Evolutionary conservation across 1,284 basidiomycete genomes (phyloP).

Genomic region (Sporisorium graminicola): DNA sequence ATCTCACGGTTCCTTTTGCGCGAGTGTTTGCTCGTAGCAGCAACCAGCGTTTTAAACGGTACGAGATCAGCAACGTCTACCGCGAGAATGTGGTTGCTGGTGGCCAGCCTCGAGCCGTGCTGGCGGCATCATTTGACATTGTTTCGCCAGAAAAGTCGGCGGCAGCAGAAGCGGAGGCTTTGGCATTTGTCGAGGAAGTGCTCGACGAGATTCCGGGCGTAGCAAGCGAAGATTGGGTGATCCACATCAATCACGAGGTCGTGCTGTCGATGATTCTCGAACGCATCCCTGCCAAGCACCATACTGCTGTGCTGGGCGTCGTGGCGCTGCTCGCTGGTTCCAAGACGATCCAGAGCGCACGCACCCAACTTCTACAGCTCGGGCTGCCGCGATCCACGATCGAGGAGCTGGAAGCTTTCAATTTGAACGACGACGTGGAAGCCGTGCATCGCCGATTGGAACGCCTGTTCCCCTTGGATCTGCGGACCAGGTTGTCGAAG

Average conservation of each 20-base stretch:
- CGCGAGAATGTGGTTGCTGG: constrained; percentile 69
- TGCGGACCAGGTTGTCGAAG: constrained; percentile 58
- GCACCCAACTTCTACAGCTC: constrained; percentile 55
- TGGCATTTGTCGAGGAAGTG: constrained; percentile 65
- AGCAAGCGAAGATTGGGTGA: constrained; percentile 58
- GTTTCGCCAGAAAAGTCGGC: constrained; percentile 66
- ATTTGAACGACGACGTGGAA: constrained; percentile 57
- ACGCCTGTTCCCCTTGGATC: constrained; percentile 54
- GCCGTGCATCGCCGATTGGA: constrained; percentile 50
- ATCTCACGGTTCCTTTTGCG: constrained; percentile 81
- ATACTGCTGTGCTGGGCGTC: constrained; percentile 47
- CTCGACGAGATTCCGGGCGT: constrained; percentile 66
- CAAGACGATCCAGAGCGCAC: constrained; percentile 47
- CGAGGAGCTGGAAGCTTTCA: constrained; percentile 66
- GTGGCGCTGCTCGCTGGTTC: constrained; percentile 48
- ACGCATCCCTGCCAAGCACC: constrained; percentile 62
- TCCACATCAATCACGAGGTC: constrained; percentile 66
- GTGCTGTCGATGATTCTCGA: constrained; percentile 61
- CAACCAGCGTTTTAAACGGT: constrained; percentile 86
- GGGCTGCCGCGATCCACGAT: constrained; percentile 59
- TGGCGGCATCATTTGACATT: constrained; percentile 69
- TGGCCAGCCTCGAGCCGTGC: constrained; percentile 68
- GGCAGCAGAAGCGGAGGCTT: constrained; percentile 68
- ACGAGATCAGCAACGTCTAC: constrained; percentile 76
- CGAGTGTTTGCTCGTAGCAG: constrained; percentile 82